Percentiles rank a stretch among this genome's conserved stretches.
Evolutionary conservation across 306 rosid species (phyloP).

Genomic region (Fagus sylvatica): DNA sequence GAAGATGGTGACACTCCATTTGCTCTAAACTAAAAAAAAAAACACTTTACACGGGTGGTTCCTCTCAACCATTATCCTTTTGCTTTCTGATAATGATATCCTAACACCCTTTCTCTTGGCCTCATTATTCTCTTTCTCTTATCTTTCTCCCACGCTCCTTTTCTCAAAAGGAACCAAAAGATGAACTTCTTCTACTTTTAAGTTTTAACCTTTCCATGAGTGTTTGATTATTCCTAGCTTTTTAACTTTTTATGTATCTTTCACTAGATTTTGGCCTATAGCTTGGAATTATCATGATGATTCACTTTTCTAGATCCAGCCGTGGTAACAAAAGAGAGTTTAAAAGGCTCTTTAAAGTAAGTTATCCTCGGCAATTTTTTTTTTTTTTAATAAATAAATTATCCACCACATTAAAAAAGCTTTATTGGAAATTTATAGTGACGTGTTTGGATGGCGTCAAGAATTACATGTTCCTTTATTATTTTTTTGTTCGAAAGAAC

Average conservation of each 20-base stretch:
- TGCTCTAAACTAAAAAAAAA: slow-evolving; percentile 22
- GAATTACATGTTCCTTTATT: no score
- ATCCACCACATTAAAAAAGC: no score
- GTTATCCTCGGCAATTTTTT: no score
- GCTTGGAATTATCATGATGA: slow-evolving; percentile 7
- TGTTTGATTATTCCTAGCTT: not conserved
- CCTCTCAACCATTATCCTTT: slow-evolving; percentile 24
- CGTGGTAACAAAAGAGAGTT: no score
- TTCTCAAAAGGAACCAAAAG: slow-evolving; percentile 21
- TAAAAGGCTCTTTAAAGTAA: no score
- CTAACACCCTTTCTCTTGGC: slow-evolving; percentile 25
- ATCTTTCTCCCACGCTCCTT: not conserved
- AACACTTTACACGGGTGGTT: slow-evolving; percentile 50
- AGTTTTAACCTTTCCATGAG: slow-evolving; percentile 25
- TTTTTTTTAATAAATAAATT: no score
- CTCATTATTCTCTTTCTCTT: not conserved
- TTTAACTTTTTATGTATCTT: not conserved
- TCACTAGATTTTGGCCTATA: not conserved
- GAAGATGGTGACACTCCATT: slow-evolving; percentile 48
- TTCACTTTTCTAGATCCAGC: not conserved
- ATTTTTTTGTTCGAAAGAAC: no score
- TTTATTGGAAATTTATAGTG: no score
- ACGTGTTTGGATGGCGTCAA: no score
- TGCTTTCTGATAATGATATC: slow-evolving; percentile 42
- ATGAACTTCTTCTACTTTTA: slow-evolving; percentile 10